Conservation (phyloP, 441 rosid genomes). For the Eruca vesicaria region DNA sequence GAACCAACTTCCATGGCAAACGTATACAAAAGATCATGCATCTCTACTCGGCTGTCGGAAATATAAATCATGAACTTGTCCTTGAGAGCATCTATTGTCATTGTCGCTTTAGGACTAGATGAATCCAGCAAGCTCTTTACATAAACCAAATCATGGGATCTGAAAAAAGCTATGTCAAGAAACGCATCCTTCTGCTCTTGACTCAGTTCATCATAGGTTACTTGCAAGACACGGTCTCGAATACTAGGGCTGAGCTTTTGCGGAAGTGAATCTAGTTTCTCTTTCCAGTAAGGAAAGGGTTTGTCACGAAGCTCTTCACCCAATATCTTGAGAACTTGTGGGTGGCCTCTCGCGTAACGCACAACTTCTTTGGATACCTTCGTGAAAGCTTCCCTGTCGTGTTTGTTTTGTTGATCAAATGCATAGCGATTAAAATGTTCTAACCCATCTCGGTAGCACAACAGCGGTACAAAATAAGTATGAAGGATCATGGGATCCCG, state of each 20-base stretch:
- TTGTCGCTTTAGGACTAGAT: background rate
- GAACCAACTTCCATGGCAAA: slow-evolving; percentile 8
- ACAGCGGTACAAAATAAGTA: slow-evolving; percentile 1
- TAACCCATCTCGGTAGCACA: background rate
- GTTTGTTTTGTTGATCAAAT: background rate
- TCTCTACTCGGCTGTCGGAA: slow-evolving; percentile 9
- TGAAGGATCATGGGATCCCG: background rate
- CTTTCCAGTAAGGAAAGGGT: background rate
- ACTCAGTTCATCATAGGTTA: background rate
- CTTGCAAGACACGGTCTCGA: background rate
- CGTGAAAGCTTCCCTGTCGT: background rate
- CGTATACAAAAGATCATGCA: slow-evolving; percentile 16
- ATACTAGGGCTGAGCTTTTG: background rate
- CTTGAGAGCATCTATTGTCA: background rate
- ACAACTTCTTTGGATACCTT: background rate
- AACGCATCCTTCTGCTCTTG: background rate
- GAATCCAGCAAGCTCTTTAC: slow-evolving; percentile 12
- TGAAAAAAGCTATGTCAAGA: slow-evolving; percentile 27
- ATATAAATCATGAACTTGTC: slow-evolving; percentile 22
- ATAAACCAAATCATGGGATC: slow-evolving; percentile 10
- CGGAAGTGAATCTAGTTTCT: background rate
- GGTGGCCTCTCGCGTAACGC: slow-evolving; percentile 12
- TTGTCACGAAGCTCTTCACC: slow-evolving; percentile 9
- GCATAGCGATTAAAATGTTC: background rate
- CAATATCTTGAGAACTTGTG: background rate